A percentile compares a stretch with the other conserved stretches of the same genome.
phyloP scores from a whole-genome alignment of 306 rosid genomes.

The Acacia melanoxylon region DNA sequence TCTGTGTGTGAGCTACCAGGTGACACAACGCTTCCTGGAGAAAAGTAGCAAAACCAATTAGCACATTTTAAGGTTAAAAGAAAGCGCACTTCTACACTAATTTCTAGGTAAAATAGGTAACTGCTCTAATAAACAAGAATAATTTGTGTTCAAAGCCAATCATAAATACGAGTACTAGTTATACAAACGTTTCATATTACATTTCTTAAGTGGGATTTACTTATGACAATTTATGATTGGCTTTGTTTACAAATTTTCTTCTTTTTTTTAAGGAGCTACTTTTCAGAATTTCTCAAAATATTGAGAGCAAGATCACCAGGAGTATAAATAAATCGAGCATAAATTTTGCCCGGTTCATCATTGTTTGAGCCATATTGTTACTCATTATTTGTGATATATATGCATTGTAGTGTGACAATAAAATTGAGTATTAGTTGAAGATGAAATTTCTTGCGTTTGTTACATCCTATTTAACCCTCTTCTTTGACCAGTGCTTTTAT shows the following conservation, averaged over 20 bases:
- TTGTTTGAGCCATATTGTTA: background rate
- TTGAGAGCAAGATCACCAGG: background rate
- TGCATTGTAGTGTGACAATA: background rate
- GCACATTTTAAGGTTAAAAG: background rate
- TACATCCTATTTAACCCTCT: background rate
- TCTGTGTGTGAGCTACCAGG: background rate
- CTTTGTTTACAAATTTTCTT: background rate
- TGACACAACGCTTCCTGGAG: conserved; percentile 17
- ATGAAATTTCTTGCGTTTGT: background rate
- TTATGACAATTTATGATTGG: background rate
- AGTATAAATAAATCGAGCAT: background rate
- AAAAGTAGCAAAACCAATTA: background rate
- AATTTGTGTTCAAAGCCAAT: background rate
- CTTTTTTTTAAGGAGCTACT: too few relatives aligned
- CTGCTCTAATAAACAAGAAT: background rate
- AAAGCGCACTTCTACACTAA: background rate
- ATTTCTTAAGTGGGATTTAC: background rate
- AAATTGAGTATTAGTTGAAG: background rate
- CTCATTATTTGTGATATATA: background rate
- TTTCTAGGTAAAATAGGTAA: background rate
- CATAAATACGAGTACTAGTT: background rate
- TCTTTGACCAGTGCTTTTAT: background rate
- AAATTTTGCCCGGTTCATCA: background rate
- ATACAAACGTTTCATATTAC: background rate
- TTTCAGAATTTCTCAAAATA: background rate